phyloP scores from a whole-genome alignment of 768 basidiomycete genomes.

The Kwoniella botswanensis region DNA sequence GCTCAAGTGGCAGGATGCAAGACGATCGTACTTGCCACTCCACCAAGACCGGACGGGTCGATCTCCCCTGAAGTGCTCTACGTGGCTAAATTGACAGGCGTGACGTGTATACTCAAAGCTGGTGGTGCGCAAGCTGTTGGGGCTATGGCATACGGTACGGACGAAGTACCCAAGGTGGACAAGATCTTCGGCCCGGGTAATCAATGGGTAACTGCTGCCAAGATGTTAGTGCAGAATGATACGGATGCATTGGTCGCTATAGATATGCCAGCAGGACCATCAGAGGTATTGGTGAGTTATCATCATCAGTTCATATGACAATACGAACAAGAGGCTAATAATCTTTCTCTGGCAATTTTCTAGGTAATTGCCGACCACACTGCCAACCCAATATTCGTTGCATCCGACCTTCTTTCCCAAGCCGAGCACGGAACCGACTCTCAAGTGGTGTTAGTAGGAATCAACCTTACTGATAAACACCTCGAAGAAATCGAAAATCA shows the following conservation, averaged over 20 bases:
- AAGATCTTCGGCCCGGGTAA: slow-evolving; percentile 99
- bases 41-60: slow-evolving; percentile 89
- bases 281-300: slow-evolving; percentile 85
- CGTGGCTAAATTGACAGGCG: slow-evolving; percentile 88
- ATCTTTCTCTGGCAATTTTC: background rate
- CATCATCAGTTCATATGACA: background rate
- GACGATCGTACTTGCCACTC: slow-evolving; percentile 90
- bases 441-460: slow-evolving; percentile 89
- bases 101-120: slow-evolving; percentile 86
- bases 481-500: slow-evolving; percentile 79
- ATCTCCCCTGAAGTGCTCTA: slow-evolving; percentile 98
- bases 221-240: slow-evolving; percentile 99
- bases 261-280: slow-evolving; percentile 99
- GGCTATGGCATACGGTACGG: slow-evolving; percentile 94
- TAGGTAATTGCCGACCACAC: slow-evolving; percentile 93
- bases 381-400: slow-evolving; percentile 85
- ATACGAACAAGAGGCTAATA: background rate
- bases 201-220: slow-evolving; percentile 99
- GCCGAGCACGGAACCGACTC: slow-evolving; percentile 98
- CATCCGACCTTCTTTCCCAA: slow-evolving; percentile 94
- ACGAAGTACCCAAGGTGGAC: slow-evolving; percentile 95
- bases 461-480: slow-evolving; percentile 67
- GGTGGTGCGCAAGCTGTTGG: slow-evolving; percentile 96
- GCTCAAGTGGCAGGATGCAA: slow-evolving; percentile 96
- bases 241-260: slow-evolving; percentile 94